A percentile compares a stretch with the other conserved stretches of the same genome.
phyloP scores from a whole-genome alignment of 371 early-diverging fungal species.

The Mortierella sp. region DNA sequence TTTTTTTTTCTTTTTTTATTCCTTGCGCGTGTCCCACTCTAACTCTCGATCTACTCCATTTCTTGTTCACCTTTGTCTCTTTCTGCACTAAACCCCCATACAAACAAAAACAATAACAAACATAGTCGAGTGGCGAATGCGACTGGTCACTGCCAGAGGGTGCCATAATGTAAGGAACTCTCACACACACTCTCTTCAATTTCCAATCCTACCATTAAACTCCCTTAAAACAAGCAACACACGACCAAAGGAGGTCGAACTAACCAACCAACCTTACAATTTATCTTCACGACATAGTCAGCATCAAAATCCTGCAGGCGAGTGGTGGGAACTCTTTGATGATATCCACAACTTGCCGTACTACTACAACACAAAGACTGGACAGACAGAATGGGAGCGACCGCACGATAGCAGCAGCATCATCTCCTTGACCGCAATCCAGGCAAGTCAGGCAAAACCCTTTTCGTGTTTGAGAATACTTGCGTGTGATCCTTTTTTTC shows the following conservation, averaged over 20 bases:
- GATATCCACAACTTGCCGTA: slow-evolving; percentile 86
- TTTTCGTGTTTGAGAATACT: slow-evolving; percentile 10
- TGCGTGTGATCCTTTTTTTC: neutral
- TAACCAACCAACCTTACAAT: neutral
- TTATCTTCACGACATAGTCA: slow-evolving; percentile 49
- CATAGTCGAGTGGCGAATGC: slow-evolving; percentile 67
- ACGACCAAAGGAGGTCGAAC: neutral
- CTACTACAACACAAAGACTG: slow-evolving; percentile 90
- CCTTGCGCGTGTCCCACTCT: neutral
- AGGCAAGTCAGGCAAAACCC: slow-evolving; percentile 54
- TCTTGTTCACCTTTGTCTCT: neutral
- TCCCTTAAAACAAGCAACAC: neutral
- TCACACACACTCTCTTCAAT: neutral
- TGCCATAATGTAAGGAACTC: slow-evolving; percentile 62
- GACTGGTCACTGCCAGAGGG: slow-evolving; percentile 64
- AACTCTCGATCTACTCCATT: neutral
- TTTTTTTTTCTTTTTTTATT: neutral
- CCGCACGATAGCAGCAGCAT: slow-evolving; percentile 79
- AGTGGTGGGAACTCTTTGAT: slow-evolving; percentile 97
- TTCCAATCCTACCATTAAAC: neutral
- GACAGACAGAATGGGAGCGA: slow-evolving; percentile 88
- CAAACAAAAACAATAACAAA: no score
- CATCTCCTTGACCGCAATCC: slow-evolving; percentile 83
- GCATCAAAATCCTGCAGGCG: slow-evolving; percentile 77
- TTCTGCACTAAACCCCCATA: no score